Evolutionary conservation across 495 filamentous ascomycete genomes (phyloP).

Genomic region (Sabuloglossum arenarium): DNA sequence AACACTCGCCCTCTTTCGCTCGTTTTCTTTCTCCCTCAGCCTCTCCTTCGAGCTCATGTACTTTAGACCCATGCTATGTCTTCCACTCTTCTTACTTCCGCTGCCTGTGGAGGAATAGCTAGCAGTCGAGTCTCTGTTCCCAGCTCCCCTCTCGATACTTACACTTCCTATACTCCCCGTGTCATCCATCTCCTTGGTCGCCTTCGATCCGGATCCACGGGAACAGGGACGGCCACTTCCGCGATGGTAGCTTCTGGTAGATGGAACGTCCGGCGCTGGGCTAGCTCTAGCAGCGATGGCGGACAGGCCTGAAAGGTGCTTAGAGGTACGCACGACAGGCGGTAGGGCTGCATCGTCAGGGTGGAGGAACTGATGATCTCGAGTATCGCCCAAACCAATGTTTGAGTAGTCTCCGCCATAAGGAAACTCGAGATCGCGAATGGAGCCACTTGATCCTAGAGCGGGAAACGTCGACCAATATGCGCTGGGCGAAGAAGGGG

Average conservation of each 20-base stretch:
- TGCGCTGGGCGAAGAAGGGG: slow-evolving; percentile 16
- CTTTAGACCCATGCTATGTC: slow-evolving; percentile 29
- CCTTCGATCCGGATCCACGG: not conserved
- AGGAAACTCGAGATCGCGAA: slow-evolving; percentile 10
- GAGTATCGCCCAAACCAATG: slow-evolving; percentile 51
- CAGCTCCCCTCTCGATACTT: not conserved
- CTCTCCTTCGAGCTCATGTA: slow-evolving; percentile 40
- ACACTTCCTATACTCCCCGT: not conserved
- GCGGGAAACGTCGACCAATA: slow-evolving; percentile 12
- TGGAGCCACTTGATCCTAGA: slow-evolving; percentile 4
- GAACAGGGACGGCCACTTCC: slow-evolving; percentile 10
- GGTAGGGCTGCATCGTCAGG: slow-evolving; percentile 57
- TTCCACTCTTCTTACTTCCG: slow-evolving; percentile 30
- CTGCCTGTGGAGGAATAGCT: slow-evolving; percentile 12
- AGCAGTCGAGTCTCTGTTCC: not conserved
- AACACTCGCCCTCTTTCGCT: slow-evolving; percentile 26
- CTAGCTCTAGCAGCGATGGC: slow-evolving; percentile 35
- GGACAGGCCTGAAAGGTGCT: slow-evolving; percentile 53
- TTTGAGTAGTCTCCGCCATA: slow-evolving; percentile 9
- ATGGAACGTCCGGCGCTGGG: slow-evolving; percentile 23
- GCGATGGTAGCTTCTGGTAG: slow-evolving; percentile 17
- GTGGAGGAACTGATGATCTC: slow-evolving; percentile 30
- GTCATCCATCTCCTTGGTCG: not conserved
- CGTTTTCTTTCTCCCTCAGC: slow-evolving; percentile 29
- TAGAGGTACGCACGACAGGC: slow-evolving; percentile 71